These are phyloP conservation scores for Sarocladium brachiariae DNA, from an alignment of 2,329 filamentous ascomycete genomes.

Conservation along the genomic window DNA sequence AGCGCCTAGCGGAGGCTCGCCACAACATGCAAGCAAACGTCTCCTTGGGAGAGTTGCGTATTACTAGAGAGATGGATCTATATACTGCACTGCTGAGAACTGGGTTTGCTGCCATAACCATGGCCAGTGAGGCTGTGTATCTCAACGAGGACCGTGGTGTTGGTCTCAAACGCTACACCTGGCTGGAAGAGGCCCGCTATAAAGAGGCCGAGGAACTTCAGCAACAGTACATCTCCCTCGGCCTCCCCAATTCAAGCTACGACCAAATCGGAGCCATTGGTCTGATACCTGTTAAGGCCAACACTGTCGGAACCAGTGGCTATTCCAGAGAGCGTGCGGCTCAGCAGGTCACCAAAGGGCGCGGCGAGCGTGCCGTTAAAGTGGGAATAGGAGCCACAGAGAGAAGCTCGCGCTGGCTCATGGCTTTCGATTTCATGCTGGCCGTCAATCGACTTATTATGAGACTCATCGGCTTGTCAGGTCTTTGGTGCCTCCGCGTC, in stretches of 20 bases:
- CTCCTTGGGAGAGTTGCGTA: constrained; percentile 70
- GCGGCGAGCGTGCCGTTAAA: constrained; percentile 37
- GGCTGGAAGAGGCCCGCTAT: constrained; percentile 83
- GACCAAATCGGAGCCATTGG: constrained; percentile 49
- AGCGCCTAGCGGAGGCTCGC: constrained; percentile 66
- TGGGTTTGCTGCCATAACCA: constrained; percentile 82
- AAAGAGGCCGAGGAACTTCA: constrained; percentile 63
- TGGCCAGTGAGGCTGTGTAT: constrained; percentile 93
- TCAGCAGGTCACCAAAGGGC: constrained; percentile 45
- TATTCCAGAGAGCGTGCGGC: constrained; percentile 66
- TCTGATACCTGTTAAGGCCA: constrained; percentile 44
- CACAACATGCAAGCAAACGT: constrained; percentile 89
- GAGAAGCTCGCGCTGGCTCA: constrained; percentile 69
- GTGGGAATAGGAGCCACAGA: constrained; percentile 75
- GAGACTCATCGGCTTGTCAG: constrained; percentile 24
- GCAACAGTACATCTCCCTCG: constrained; percentile 42
- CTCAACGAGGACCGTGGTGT: constrained; percentile 81
- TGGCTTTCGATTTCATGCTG: constrained; percentile 67
- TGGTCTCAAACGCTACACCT: constrained; percentile 69
- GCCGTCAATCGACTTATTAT: constrained; percentile 52
- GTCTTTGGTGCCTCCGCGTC: constrained; percentile 50
- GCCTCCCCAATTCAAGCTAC: constrained; percentile 39
- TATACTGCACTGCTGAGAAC: constrained; percentile 83
- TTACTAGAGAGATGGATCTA: constrained; percentile 88
- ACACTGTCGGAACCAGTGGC: constrained; percentile 41